phyloP scores from a whole-genome alignment of 2,329 filamentous ascomycete species.

The Metarhizium sp. region DNA sequence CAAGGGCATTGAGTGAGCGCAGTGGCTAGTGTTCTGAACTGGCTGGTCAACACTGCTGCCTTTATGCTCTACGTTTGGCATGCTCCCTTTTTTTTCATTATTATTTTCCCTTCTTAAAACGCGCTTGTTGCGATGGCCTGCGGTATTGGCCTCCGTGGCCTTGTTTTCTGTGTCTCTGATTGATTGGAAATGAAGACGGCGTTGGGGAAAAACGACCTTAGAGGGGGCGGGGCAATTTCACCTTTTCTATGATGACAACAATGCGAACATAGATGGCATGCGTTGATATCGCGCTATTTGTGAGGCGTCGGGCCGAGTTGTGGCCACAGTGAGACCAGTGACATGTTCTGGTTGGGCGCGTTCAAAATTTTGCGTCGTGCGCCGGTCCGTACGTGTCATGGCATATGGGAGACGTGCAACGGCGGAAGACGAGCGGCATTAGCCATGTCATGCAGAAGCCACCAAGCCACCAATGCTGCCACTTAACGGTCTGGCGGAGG shows the following conservation, averaged over 20 bases:
- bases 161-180: background rate
- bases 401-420: no score
- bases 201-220: conserved; percentile 7
- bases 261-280: conserved; percentile 4
- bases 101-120: background rate
- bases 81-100: conserved; percentile 2
- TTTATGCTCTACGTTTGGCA: background rate
- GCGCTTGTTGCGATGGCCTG: conserved; percentile 1
- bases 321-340: background rate
- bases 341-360: no score
- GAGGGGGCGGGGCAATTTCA: conserved; percentile 6
- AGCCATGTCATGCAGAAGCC: no score
- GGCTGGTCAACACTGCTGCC: background rate
- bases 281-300: conserved; percentile 1
- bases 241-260: background rate
- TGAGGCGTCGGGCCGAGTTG: background rate
- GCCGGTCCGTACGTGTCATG: no score
- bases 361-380: background rate
- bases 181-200: conserved; percentile 9
- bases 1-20: background rate
- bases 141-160: background rate
- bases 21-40: background rate
- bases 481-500: background rate
- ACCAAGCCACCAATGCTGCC: background rate
- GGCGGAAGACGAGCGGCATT: no score